Base-by-base conservation (phyloP, 805 yeast species). In the Saccharomycopsis sp. region DNA sequence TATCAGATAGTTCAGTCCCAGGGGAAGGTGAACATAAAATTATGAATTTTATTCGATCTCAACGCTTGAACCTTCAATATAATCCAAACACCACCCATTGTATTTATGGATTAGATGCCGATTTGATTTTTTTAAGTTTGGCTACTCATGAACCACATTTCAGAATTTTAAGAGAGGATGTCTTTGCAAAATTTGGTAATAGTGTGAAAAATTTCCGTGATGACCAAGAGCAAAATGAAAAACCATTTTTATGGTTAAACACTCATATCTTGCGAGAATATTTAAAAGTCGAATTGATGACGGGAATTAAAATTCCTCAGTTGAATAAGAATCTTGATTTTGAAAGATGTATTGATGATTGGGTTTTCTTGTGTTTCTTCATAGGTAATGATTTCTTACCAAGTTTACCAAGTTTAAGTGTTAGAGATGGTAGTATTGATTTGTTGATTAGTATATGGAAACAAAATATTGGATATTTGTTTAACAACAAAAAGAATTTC, bases 21-120 rank as follows among this genome's bases (percentile, higher is more conserved):
- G 99, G 99, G 51, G 99, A 93, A 71, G 99, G 99, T 60, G 99
- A 93, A 63, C 99, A 93, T 67, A 93, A 93, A 62, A 81, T 93
- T 55, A 93, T 93, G 98, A 88, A 84, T 56, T 93, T 89, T 60
- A 84, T 93, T 46, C 77, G 99, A 57, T 76, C 85, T 34, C 97
- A 89, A 60, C 72, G 97, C 54, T 75, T 83, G 33, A 93, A 85
- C 54, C 85, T 94, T 0, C 79, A 80, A 58, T 85, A 90, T 62
- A 76, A 86, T 58, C 96, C 97, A 43, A 90, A 93, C 60, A 89
- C 96, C 1, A 72, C 79, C n/a, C 99, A 93, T 63, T 86, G 95
- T 62, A 89, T 93, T 47, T 94, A 93, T 62, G 99, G 99, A 24
- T 70, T 93, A 53, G 99, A 93, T 70, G 99, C 99, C 1, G 99